A percentile compares a stretch with the other conserved stretches of the same genome.
These are phyloP conservation scores for Sisymbrium altissimum DNA, from an alignment of 345 rosid species.

Conservation along the genomic window DNA sequence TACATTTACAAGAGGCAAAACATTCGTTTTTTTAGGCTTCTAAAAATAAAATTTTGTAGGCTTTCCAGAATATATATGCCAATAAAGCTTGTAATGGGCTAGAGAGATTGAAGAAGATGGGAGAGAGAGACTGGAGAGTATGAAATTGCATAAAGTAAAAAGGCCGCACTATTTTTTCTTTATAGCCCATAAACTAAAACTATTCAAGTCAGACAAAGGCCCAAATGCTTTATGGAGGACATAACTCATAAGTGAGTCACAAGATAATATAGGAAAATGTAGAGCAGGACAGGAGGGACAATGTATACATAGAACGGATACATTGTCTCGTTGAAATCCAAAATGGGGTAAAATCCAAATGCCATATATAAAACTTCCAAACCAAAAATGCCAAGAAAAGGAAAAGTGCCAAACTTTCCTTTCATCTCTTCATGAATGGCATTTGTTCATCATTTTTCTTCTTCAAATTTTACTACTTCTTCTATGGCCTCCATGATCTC, in stretches of 20 bases:
- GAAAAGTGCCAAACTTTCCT: slow-evolving; percentile 16
- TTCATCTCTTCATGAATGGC: background rate
- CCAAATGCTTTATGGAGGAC: background rate
- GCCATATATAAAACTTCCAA: background rate
- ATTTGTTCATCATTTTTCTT: background rate
- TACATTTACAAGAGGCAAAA: background rate
- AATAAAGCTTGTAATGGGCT: background rate
- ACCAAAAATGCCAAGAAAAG: slow-evolving; percentile 9
- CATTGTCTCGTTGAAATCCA: background rate
- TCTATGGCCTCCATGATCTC: slow-evolving; percentile 37
- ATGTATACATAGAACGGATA: background rate
- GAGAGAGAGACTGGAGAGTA: no score
- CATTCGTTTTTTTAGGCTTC: background rate
- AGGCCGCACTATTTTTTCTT: no score
- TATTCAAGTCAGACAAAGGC: background rate
- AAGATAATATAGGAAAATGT: background rate
- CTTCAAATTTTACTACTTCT: background rate
- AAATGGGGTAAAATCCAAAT: background rate
- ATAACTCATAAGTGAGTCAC: background rate
- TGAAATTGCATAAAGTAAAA: no score
- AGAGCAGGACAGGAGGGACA: background rate
- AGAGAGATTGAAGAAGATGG: no score
- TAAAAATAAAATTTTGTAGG: background rate
- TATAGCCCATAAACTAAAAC: no score
- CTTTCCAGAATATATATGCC: background rate